Base-by-base conservation (phyloP, 148 eudicot species). In the Dianthus caryophyllus region DNA sequence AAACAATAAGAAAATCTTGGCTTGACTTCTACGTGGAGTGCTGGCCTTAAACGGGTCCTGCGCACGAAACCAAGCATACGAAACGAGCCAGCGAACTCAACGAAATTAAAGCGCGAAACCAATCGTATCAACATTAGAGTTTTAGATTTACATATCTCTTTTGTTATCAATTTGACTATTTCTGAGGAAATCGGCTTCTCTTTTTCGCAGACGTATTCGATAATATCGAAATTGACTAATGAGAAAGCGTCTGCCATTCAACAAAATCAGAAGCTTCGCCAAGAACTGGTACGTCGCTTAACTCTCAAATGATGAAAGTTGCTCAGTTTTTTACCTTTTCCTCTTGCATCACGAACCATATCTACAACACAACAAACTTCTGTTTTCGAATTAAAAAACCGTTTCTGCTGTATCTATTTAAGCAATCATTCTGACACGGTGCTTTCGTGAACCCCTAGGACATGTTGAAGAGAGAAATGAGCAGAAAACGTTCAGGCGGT, bases 241-340 rank as follows among this genome's bases (percentile, higher is more conserved):
- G 97, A 91, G 84, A 91, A 79, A 74, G 85, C 82, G 75, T 78
- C 84, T 66, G 84, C 86, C 65, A n/a, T 83, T 65, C 82, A 83
- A 71, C 85, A 86, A 73, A 91, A 75, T 75, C 88, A 88, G 81
- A 84, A 83, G 74, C 95, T 88, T 66, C 80, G 84, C 48, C 86
- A 81, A 72, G 97, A 88, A 84, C 74, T 78, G 86, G 88, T 80
- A 73, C 63, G 53, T 6, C 59, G 22, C 66, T 57, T 71, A 49
- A 49, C 46, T 57, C 29, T 65, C 31, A 5, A 50, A n/a, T 48
- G 57, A 16, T 62, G 38, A 6, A 5, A 36, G 66, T 10, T 11
- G 46, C 65, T 36, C 50, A 69, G 22, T 63, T 4, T 38, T 49
- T 5, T 5, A 38, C 21, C 21, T 56, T 61, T 54, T 51, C 33